Percentiles rank a stretch among this genome's conserved stretches.
phyloP scores from a whole-genome alignment of 2,329 filamentous ascomycete species.

The Aspergillus felis region DNA sequence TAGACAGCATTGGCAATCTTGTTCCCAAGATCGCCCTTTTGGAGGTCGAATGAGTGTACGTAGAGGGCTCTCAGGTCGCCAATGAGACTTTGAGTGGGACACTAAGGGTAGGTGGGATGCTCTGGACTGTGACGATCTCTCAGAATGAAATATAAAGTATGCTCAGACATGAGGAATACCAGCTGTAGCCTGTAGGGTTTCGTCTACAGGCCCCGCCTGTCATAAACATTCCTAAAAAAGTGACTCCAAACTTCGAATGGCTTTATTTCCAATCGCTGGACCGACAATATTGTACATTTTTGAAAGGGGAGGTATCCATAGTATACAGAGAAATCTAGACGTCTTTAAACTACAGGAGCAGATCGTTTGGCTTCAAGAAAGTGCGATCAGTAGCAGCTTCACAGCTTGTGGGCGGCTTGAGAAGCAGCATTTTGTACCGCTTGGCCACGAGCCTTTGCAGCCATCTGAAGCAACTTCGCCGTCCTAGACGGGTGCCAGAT shows the following conservation, averaged over 20 bases:
- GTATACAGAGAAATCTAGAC: neutral
- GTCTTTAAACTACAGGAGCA: neutral
- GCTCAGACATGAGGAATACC: neutral
- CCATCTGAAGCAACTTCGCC: constrained; percentile 53
- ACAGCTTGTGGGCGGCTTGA: constrained; percentile 20
- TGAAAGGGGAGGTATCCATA: neutral
- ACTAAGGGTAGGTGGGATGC: neutral
- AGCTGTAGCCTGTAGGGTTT: neutral
- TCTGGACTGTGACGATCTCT: neutral
- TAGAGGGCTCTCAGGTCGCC: neutral
- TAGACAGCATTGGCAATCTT: neutral
- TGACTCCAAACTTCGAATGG: neutral
- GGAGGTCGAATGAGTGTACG: neutral
- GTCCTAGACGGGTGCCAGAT: constrained; percentile 69
- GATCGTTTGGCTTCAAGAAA: neutral
- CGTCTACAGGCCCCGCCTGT: neutral
- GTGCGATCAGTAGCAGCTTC: neutral
- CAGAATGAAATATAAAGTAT: neutral
- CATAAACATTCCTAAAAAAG: neutral
- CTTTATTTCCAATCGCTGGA: neutral
- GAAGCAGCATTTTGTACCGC: constrained; percentile 21
- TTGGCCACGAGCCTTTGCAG: constrained; percentile 33
- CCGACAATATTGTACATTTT: neutral
- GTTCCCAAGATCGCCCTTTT: neutral
- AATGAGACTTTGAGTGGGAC: too few relatives aligned